Conservation (phyloP, 2,329 filamentous ascomycete species). For the Myrmaecium sp. region DNA sequence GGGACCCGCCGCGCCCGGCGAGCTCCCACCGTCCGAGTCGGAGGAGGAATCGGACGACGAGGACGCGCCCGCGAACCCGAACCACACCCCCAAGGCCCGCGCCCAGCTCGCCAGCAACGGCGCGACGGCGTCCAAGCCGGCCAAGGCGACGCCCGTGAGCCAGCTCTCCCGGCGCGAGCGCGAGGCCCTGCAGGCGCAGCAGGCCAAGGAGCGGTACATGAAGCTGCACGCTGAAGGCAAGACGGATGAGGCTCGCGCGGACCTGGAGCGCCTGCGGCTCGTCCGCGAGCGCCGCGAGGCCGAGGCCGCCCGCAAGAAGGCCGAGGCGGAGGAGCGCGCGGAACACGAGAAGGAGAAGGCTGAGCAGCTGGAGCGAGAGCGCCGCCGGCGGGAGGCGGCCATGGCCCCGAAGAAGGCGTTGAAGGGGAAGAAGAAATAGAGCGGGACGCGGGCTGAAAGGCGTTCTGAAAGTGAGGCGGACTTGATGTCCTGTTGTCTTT, state of each 20-base stretch:
- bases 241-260: slow-evolving; percentile 85
- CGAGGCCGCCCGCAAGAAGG: slow-evolving; percentile 69
- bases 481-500: too few species aligned
- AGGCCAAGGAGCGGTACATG: slow-evolving; percentile 78
- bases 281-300: slow-evolving; percentile 77
- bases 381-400: slow-evolving; percentile 30
- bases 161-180: slow-evolving; percentile 51
- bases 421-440: slow-evolving; percentile 6
- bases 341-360: slow-evolving; percentile 39
- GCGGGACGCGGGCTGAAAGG: too few species aligned
- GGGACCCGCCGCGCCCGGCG: slow-evolving; percentile 63
- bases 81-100: slow-evolving; percentile 53
- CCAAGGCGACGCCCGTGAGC: slow-evolving; percentile 20
- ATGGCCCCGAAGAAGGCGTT: slow-evolving; percentile 27
- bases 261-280: slow-evolving; percentile 64
- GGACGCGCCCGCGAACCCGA: slow-evolving; percentile 65
- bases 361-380: slow-evolving; percentile 29
- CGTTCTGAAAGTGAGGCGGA: too few species aligned
- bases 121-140: slow-evolving; percentile 42
- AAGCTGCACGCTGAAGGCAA: slow-evolving; percentile 89
- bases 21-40: slow-evolving; percentile 59
- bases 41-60: slow-evolving; percentile 42
- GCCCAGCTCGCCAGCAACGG: slow-evolving; percentile 46
- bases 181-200: slow-evolving; percentile 70
- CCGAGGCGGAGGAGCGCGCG: slow-evolving; percentile 34